Percentiles rank a stretch among this genome's conserved stretches.
phyloP scores from a whole-genome alignment of 2,329 filamentous ascomycete species.

The Fusarium napiforme region DNA sequence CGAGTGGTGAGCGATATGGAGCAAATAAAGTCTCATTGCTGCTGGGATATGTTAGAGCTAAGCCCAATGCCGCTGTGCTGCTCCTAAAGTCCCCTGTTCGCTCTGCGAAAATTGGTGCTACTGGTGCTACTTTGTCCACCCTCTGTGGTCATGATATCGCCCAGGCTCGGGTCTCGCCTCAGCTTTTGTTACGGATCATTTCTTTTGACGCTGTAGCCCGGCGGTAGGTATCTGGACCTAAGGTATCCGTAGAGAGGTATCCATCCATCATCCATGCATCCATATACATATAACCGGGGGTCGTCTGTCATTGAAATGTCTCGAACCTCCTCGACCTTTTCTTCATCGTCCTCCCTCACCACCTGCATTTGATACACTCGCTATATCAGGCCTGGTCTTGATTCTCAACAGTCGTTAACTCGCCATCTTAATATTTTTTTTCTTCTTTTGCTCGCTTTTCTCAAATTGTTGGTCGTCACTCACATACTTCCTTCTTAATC shows the following conservation, averaged over 20 bases:
- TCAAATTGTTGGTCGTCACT: background rate
- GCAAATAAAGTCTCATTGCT: constrained; percentile 28
- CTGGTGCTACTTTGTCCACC: constrained; percentile 26
- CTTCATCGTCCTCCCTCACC: constrained; percentile 18
- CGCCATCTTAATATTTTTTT: background rate
- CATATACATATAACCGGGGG: background rate
- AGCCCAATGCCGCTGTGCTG: constrained; percentile 36
- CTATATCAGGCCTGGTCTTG: constrained; percentile 17
- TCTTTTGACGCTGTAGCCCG: constrained; percentile 32
- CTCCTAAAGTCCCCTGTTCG: constrained; percentile 30
- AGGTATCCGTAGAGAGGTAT: background rate
- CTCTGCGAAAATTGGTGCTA: constrained; percentile 23
- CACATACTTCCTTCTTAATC: background rate
- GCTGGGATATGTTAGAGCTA: constrained; percentile 33
- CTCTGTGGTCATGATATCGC: constrained; percentile 41
- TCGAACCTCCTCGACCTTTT: constrained; percentile 20
- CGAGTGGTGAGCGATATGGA: constrained; percentile 41
- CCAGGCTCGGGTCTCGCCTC: constrained; percentile 43
- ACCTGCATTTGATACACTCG: constrained; percentile 33
- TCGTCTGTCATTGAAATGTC: constrained; percentile 23
- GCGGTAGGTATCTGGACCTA: constrained; percentile 5
- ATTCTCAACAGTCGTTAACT: constrained; percentile 24
- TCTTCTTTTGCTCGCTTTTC: constrained; percentile 3
- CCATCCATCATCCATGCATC: background rate
- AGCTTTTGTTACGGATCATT: constrained; percentile 36